Conservation (phyloP, 768 basidiomycete species). For the Suillus fuscotomentosus region DNA sequence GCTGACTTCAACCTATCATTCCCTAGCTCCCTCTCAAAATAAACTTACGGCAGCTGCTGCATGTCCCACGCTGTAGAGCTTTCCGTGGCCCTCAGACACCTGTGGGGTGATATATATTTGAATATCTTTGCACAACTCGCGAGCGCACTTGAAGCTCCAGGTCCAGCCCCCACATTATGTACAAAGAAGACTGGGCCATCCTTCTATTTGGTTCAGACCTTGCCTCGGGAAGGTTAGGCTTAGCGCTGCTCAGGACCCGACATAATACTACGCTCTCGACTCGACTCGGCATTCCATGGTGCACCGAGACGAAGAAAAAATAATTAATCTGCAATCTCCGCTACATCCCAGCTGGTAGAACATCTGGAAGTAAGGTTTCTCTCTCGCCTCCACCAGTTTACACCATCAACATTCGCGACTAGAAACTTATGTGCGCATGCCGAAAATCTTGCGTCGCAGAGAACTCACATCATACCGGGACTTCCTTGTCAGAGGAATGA, state of each 20-base stretch:
- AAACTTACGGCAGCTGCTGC: neutral
- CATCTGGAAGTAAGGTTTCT: neutral
- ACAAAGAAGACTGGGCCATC: neutral
- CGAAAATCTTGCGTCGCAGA: neutral
- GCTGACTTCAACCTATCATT: neutral
- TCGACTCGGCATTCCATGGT: neutral
- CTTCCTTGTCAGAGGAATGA: neutral
- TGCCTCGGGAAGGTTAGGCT: neutral
- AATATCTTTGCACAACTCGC: neutral
- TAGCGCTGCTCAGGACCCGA: neutral
- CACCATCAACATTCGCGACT: neutral
- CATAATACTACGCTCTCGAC: neutral
- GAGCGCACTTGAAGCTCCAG: neutral
- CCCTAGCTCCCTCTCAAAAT: neutral
- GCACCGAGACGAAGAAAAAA: neutral
- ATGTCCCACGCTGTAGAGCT: neutral
- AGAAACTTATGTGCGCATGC: neutral
- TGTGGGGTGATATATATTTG: neutral
- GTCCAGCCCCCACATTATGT: neutral
- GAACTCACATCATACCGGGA: neutral
- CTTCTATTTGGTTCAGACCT: neutral
- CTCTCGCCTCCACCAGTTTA: neutral
- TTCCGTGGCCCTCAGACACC: neutral
- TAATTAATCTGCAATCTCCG: neutral
- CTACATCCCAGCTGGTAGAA: neutral